A percentile compares a stretch with the other conserved stretches of the same genome.
phyloP scores from a whole-genome alignment of 805 yeast species.

The Metschnikowia chrysomelidarum region DNA sequence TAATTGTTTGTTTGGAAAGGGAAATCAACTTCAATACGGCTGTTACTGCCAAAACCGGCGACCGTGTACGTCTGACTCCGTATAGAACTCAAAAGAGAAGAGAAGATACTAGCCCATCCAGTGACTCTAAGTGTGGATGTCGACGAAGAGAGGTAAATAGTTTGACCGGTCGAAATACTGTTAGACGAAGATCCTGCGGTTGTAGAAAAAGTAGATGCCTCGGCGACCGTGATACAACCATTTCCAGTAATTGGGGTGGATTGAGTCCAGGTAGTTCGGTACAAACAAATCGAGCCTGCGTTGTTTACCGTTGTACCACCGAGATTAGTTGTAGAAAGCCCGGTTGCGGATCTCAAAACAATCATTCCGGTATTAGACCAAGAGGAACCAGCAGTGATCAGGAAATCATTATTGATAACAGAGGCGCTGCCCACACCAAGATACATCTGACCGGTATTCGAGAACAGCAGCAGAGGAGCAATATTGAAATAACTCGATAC shows the following conservation, averaged over 20 bases:
- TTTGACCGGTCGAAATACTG: no score
- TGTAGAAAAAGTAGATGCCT: neutral
- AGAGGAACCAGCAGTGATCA: constrained; percentile 1
- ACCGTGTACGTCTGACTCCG: constrained; percentile 8
- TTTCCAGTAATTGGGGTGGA: constrained; percentile 22
- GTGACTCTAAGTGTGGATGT: no score
- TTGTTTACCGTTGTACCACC: constrained; percentile 19
- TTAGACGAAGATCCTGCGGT: no score
- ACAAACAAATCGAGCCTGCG: constrained; percentile 29
- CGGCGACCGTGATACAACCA: constrained; percentile 22
- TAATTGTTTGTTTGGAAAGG: constrained; percentile 6
- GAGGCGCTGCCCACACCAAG: constrained; percentile 22
- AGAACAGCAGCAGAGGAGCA: constrained; percentile 16
- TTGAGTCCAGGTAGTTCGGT: constrained; percentile 21
- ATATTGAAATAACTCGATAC: constrained; percentile 21
- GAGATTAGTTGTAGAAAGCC: neutral
- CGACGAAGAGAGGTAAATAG: no score
- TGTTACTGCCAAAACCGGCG: constrained; percentile 14
- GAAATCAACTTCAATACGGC: constrained; percentile 5
- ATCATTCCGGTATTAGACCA: constrained; percentile 13
- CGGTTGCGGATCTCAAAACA: constrained; percentile 5
- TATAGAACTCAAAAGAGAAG: no score
- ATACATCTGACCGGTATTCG: constrained; percentile 26
- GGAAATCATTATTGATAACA: constrained; percentile 4
- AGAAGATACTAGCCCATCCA: no score